Conservation (phyloP, 495 filamentous ascomycete species). For the Penicillium bovifimosum region DNA sequence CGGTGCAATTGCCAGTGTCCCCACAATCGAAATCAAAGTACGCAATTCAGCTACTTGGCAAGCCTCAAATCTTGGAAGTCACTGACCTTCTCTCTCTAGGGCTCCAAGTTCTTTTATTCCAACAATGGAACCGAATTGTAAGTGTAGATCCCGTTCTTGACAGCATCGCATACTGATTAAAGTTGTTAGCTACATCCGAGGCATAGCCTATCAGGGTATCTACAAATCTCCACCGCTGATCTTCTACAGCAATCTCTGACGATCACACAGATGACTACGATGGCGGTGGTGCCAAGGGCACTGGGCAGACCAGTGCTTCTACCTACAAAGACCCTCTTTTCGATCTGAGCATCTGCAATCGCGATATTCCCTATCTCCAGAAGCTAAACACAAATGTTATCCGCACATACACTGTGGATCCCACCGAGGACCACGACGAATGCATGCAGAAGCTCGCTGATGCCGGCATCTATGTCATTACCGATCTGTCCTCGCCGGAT, state of each 20-base stretch:
- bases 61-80: too few species aligned
- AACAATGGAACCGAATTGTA: slow-evolving; percentile 72
- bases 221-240: too few species aligned
- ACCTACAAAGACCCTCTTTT: slow-evolving; percentile 63
- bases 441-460: slow-evolving; percentile 86
- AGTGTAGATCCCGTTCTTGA: too few species aligned
- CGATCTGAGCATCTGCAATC: slow-evolving; percentile 52
- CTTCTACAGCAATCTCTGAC: too few species aligned
- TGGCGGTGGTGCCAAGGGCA: slow-evolving; percentile 35
- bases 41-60: too few species aligned
- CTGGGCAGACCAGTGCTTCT: slow-evolving; percentile 36
- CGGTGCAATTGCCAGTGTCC: slow-evolving; percentile 34
- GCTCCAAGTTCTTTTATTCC: slow-evolving; percentile 65
- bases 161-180: too few species aligned
- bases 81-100: not conserved
- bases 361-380: slow-evolving; percentile 78
- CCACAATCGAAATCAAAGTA: slow-evolving; percentile 57
- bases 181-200: slow-evolving; percentile 57
- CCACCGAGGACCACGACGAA: slow-evolving; percentile 63
- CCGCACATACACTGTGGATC: slow-evolving; percentile 91
- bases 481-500: slow-evolving; percentile 77
- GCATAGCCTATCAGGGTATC: slow-evolving; percentile 75
- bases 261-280: too few species aligned
- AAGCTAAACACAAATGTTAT: slow-evolving; percentile 82
- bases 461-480: slow-evolving; percentile 92